These are phyloP conservation scores for Pythium monospermum DNA, from an alignment of 352 stramenopile species.

Conservation along the genomic window DNA sequence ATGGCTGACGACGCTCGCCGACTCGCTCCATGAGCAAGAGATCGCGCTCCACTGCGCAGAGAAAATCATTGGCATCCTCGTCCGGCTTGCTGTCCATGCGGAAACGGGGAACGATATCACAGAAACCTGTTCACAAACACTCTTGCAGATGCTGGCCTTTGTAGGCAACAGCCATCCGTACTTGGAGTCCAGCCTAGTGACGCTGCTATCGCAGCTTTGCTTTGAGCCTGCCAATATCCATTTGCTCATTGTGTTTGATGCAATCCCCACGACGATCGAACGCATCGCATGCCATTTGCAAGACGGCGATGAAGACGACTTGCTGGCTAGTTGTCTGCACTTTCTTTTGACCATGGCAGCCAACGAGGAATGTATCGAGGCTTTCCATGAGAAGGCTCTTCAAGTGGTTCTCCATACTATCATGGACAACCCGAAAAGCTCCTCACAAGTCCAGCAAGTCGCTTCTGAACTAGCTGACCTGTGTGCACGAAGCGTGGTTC, in stretches of 20 bases:
- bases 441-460: conserved; percentile 6
- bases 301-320: conserved; percentile 22
- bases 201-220: conserved; percentile 29
- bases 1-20: conserved; percentile 30
- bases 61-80: conserved; percentile 41
- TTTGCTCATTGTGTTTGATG: conserved; percentile 35
- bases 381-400: conserved; percentile 8
- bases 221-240: conserved; percentile 24
- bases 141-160: conserved; percentile 26
- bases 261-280: conserved; percentile 29
- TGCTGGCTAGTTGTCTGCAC: conserved; percentile 24
- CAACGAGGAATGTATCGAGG: conserved; percentile 2
- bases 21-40: conserved; percentile 23
- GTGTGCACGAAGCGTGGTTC: not conserved
- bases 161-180: conserved; percentile 15
- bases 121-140: conserved; percentile 19
- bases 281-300: conserved; percentile 22
- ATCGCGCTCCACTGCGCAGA: conserved; percentile 24
- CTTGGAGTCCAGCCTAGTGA: conserved; percentile 29
- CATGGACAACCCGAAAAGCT: conserved; percentile 8
- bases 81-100: conserved; percentile 25
- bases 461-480: conserved; percentile 10
- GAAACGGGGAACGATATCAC: conserved; percentile 21
- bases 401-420: conserved; percentile 1
- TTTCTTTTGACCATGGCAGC: conserved; percentile 26